These are phyloP conservation scores for Avena eriantha DNA, from an alignment of 176 grass and related monocot genomes.

Conservation along the genomic window DNA sequence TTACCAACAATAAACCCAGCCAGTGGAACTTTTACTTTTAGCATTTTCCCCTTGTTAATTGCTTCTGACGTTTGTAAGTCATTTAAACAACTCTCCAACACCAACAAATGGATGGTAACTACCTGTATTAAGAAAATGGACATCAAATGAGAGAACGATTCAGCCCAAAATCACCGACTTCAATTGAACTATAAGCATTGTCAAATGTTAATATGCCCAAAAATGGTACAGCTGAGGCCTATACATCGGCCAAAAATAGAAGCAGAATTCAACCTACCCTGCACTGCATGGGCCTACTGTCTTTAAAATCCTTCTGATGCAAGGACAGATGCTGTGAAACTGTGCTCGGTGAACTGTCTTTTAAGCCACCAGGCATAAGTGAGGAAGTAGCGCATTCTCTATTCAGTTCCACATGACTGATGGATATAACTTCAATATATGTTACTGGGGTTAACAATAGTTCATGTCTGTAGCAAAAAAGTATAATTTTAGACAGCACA, in stretches of 20 bases:
- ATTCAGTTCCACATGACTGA: constrained; percentile 49
- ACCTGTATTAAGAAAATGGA: constrained; percentile 55
- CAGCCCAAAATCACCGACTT: constrained; percentile 13
- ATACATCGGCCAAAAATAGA: constrained; percentile 29
- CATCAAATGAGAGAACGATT: background rate
- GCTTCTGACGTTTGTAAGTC: constrained; percentile 30
- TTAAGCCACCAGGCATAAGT: constrained; percentile 42
- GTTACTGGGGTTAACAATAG: constrained; percentile 70
- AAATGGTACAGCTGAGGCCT: constrained; percentile 24
- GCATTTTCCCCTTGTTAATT: constrained; percentile 27
- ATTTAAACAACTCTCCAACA: constrained; percentile 61
- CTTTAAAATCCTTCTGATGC: constrained; percentile 43
- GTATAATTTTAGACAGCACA: constrained; percentile 39
- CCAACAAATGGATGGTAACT: constrained; percentile 55
- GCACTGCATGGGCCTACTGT: constrained; percentile 50
- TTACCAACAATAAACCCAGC: constrained; percentile 90
- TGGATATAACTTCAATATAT: constrained; percentile 81
- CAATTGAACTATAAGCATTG: background rate
- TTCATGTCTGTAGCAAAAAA: constrained; percentile 49
- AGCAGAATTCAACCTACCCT: constrained; percentile 63
- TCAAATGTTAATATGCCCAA: background rate
- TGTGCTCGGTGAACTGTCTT: constrained; percentile 39
- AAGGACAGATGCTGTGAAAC: constrained; percentile 47
- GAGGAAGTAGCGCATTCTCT: constrained; percentile 40
- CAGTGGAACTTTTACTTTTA: constrained; percentile 58